Base-by-base conservation (phyloP, 345 rosid species). In the Salix viminalis region DNA sequence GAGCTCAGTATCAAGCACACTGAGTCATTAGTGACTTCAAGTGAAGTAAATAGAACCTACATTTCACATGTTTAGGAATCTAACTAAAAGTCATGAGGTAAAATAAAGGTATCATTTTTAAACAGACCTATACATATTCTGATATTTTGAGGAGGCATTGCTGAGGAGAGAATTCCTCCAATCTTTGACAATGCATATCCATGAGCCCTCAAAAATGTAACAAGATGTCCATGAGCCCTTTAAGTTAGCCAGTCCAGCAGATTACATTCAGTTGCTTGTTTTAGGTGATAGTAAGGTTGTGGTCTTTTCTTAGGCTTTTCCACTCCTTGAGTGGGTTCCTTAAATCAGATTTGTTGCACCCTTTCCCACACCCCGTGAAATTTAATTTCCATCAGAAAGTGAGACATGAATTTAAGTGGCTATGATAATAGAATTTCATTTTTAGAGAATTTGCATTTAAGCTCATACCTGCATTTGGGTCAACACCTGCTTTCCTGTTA, bases 401-500 rank as follows among this genome's bases (percentile, higher is more conserved):
- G 64, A 58, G 64, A 23, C 28, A 10, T 23, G 28, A 4, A 23
- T n/a, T 23, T 58, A 12, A 9, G 64, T 10, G 28, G 64, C 64
- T n/a, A 58, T 58, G 64, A 58, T 11, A 58, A 58, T 23, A 10
- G 64, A 58, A 14, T 58, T 58, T 58, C 48, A 41, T 42, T 39
- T 44, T 41, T 48, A 34, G 66, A 48, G 56, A 26, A 16, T 8
- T 73, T 60, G 23, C 26, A 42, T 62, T 71, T 36, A 56, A 75
- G 56, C 65, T 37, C 78, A 65, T 84, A 91, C 88, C 88, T 50
- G 82, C 61, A 81, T 61, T 79, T 73, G 74, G 75, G 56, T 79
- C 74, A 48, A 58, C 67, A 69, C 81, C 75, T 56, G 83, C 83
- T 86, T 88, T 86, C 71, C 90, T 89, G 64, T 80, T 82, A 69